These are phyloP conservation scores for Acmispon strigosus DNA, from an alignment of 306 rosid genomes.

Conservation along the genomic window DNA sequence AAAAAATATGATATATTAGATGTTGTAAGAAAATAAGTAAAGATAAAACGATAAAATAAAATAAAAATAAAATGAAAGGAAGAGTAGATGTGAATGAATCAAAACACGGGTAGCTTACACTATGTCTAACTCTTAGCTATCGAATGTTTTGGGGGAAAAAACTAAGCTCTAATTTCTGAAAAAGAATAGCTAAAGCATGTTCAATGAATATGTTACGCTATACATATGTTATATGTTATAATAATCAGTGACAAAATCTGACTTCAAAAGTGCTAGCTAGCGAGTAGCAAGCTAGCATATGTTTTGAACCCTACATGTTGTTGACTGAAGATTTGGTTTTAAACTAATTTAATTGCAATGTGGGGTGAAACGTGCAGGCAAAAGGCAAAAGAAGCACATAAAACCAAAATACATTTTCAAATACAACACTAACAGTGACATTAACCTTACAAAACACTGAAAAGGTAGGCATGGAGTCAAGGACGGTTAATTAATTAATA, in stretches of 20 bases:
- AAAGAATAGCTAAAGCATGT: too few relatives aligned
- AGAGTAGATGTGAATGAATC: too few relatives aligned
- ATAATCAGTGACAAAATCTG: constrained; percentile 12
- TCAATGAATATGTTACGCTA: too few relatives aligned
- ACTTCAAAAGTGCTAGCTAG: constrained; percentile 15
- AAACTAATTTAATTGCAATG: not conserved
- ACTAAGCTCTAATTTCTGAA: too few relatives aligned
- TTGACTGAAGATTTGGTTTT: constrained; percentile 5
- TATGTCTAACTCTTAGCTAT: too few relatives aligned
- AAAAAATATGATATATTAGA: too few relatives aligned
- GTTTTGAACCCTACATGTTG: constrained; percentile 15
- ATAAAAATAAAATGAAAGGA: too few relatives aligned
- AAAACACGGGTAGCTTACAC: too few relatives aligned
- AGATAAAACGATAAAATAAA: too few relatives aligned
- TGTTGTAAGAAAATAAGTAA: too few relatives aligned
- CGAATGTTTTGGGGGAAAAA: too few relatives aligned
- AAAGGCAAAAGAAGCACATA: constrained; percentile 7
- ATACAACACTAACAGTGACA: not conserved
- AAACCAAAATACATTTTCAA: constrained; percentile 10
- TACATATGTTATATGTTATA: not conserved
- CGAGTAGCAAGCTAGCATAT: not conserved
- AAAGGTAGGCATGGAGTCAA: constrained; percentile 10
- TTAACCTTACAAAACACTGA: constrained; percentile 26
- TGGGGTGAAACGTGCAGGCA: constrained; percentile 2
- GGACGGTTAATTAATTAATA: not conserved